Base-by-base conservation (phyloP, 805 yeast species). In the Nakazawaea molendinolei region DNA sequence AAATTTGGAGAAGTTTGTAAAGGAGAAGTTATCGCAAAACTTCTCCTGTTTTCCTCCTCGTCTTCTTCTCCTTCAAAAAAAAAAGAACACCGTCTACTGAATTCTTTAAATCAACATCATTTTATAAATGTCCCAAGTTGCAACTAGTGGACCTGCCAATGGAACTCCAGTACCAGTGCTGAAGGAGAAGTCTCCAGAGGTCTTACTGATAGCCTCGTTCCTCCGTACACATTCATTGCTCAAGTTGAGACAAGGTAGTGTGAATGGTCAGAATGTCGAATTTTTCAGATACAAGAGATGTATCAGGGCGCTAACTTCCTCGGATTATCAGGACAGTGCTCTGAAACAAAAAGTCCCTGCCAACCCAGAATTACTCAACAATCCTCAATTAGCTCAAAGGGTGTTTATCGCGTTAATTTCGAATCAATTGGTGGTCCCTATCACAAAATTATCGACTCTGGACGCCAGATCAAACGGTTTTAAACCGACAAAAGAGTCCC, bases 211-310 rank as follows among this genome's bases (percentile, higher is more conserved):
- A 30, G 95, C 95, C 26, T 69, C 71, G 36, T 82, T 67, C 43
- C 64, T 89, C 43, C 76, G 90, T 42, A 73, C 75, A 47, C 71
- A 83, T 56, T 53, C 63, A 23, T 58, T 61, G n/a, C 65, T 90
- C 44, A 92, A 90, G 52, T 83, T 80, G 58, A 76, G 98, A 49
- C 72, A 74, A 43, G 97, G 97, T 10, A 56, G 79, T n/a, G 63
- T 79, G 36, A 79, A 80, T 48, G 78, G 81, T 38, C 73, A 73
- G 44, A 77, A 76, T 32, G 71, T 75, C 23, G 95, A 86, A 41
- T 87, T 92, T 57, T 92, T 90, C 71, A 70, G 95, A 46, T 82
- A 69, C 56, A 90, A 90, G 58, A 74, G 98, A 50, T 81, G 86
- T 28, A 61, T 75, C 10, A 67, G 97, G 46, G 95, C 94, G 1